Conservation (phyloP, 306 rosid species). For the Abrus precatorius region DNA sequence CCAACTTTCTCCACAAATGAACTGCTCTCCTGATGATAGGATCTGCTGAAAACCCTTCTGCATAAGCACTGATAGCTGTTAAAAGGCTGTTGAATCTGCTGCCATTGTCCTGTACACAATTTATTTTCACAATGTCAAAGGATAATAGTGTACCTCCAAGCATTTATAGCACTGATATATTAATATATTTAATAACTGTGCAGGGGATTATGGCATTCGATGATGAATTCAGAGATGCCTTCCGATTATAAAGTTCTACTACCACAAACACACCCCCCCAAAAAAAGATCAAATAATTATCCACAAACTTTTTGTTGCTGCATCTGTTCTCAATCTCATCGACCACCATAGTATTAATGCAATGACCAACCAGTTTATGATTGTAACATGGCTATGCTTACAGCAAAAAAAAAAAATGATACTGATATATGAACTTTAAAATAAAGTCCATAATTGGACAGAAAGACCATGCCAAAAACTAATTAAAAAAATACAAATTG, state of each 20-base stretch:
- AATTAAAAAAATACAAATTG: constrained; percentile 6
- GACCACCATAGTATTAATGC: constrained; percentile 22
- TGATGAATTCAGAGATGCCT: constrained; percentile 26
- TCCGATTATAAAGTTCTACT: too few relatives aligned
- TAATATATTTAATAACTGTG: constrained; percentile 11
- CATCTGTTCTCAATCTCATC: constrained; percentile 10
- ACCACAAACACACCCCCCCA: neutral
- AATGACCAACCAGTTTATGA: neutral
- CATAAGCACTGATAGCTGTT: constrained; percentile 89
- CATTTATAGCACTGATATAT: constrained; percentile 3
- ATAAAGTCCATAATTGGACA: constrained; percentile 5
- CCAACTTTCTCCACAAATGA: constrained; percentile 62
- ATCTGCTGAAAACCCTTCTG: constrained; percentile 92
- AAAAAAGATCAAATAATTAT: constrained; percentile 26
- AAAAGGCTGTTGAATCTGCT: constrained; percentile 66
- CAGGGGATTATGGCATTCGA: neutral
- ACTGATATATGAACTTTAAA: constrained; percentile 25
- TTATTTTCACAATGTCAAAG: constrained; percentile 2
- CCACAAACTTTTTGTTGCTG: constrained; percentile 8
- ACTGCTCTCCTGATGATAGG: constrained; percentile 74
- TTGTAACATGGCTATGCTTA: neutral
- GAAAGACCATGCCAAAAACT: constrained; percentile 33
- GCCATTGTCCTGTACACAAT: constrained; percentile 75
- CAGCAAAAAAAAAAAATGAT: constrained; percentile 32
- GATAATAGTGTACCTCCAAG: neutral